phyloP scores from a whole-genome alignment of 2,329 filamentous ascomycete genomes.

The Phialemonium atrogriseum region DNA sequence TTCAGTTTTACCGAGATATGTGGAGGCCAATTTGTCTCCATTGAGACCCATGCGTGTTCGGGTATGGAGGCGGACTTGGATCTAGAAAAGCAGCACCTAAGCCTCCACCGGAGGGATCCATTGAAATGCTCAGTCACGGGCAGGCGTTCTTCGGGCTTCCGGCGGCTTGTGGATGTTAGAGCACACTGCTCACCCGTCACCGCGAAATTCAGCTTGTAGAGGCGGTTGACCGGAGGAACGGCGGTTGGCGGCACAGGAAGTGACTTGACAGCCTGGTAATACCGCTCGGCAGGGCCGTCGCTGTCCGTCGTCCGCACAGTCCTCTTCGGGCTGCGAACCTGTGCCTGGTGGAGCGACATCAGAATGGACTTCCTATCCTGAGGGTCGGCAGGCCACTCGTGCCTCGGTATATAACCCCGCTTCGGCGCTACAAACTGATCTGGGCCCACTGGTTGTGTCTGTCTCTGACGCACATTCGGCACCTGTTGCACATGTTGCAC shows the following conservation, averaged over 20 bases:
- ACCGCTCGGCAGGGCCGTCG: slow-evolving; percentile 19
- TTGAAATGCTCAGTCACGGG: slow-evolving; percentile 32
- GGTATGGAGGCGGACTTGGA: slow-evolving; percentile 20
- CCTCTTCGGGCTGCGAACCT: slow-evolving; percentile 38
- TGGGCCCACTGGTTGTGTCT: too few species aligned
- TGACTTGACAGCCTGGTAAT: slow-evolving; percentile 50
- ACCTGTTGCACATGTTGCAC: background rate
- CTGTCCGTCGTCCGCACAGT: slow-evolving; percentile 15
- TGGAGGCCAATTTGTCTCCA: slow-evolving; percentile 63
- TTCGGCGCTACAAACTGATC: slow-evolving; percentile 14
- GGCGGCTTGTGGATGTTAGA: slow-evolving; percentile 20
- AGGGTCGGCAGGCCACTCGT: slow-evolving; percentile 31
- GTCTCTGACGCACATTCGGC: too few species aligned
- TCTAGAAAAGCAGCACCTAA: slow-evolving; percentile 71
- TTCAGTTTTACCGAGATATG: slow-evolving; percentile 65
- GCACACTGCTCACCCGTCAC: slow-evolving; percentile 12
- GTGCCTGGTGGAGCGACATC: slow-evolving; percentile 37
- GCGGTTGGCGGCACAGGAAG: slow-evolving; percentile 39
- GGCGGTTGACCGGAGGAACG: slow-evolving; percentile 22
- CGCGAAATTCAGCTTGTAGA: slow-evolving; percentile 38
- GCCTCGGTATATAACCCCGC: slow-evolving; percentile 11
- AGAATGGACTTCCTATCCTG: slow-evolving; percentile 32
- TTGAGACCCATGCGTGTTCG: slow-evolving; percentile 51
- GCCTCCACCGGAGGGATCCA: slow-evolving; percentile 53
- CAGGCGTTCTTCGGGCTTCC: slow-evolving; percentile 18